phyloP scores from a whole-genome alignment of 179 eudicot species.

The Nepenthes alata region DNA sequence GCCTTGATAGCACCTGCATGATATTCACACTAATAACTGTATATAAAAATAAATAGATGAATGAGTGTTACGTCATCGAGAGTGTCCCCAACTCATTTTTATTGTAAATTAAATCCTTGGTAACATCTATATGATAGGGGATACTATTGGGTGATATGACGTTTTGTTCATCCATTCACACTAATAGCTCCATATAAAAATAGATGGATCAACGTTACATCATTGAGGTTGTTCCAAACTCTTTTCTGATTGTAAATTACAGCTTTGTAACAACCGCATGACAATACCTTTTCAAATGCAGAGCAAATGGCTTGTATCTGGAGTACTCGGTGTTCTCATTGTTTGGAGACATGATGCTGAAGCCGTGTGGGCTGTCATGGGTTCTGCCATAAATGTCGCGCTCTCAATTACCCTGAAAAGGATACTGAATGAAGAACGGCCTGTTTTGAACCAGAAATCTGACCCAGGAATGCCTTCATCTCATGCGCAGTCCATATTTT shows the following conservation, averaged over 20 bases:
- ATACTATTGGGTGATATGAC: too few species aligned
- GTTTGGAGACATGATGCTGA: conserved; percentile 70
- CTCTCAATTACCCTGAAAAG: conserved; percentile 49
- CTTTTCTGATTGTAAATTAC: neutral
- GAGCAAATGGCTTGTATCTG: conserved; percentile 81
- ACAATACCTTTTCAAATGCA: conserved; percentile 14
- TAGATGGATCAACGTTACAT: too few species aligned
- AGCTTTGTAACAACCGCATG: neutral
- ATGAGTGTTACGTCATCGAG: too few species aligned
- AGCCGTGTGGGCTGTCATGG: conserved; percentile 70
- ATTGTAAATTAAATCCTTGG: too few species aligned
- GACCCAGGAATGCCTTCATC: conserved; percentile 98
- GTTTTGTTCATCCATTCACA: too few species aligned
- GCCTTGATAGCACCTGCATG: too few species aligned
- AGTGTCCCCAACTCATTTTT: too few species aligned
- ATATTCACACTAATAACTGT: too few species aligned
- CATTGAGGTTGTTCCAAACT: too few species aligned
- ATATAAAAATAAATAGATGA: too few species aligned
- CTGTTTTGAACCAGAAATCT: conserved; percentile 36
- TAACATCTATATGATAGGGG: too few species aligned
- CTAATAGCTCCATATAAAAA: too few species aligned
- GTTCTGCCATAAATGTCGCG: conserved; percentile 44
- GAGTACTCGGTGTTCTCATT: conserved; percentile 29
- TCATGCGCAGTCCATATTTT: conserved; percentile 77
- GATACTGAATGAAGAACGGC: conserved; percentile 70